A percentile compares a stretch with the other conserved stretches of the same genome.
Evolutionary conservation across 345 rosid genomes (phyloP).

Genomic region (Salix udensis): DNA sequence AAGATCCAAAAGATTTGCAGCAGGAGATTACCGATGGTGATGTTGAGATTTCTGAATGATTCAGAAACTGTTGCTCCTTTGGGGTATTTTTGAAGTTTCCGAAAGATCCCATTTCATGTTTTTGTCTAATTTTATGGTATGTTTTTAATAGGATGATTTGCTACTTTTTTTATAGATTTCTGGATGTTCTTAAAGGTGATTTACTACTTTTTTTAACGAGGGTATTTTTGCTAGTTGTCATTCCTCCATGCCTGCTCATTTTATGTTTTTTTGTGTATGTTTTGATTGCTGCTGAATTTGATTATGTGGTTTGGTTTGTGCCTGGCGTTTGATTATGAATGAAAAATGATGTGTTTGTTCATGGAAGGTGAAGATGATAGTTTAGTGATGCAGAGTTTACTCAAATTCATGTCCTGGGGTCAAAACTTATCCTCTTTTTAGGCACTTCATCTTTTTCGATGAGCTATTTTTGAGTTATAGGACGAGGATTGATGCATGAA

Average conservation of each 20-base stretch:
- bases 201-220: neutral
- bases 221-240: neutral
- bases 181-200: no score
- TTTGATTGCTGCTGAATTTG: neutral
- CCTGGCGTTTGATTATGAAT: neutral
- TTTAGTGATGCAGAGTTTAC: neutral
- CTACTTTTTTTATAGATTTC: neutral
- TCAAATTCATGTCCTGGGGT: neutral
- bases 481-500: neutral
- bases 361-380: neutral
- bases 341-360: neutral
- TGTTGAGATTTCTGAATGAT: slow-evolving; percentile 15
- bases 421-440: neutral
- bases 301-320: neutral
- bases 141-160: neutral
- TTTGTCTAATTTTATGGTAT: neutral
- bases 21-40: slow-evolving; percentile 21
- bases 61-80: neutral
- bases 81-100: neutral
- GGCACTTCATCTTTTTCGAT: neutral
- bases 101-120: neutral
- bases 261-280: neutral
- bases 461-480: neutral
- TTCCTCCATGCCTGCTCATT: no score
- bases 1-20: slow-evolving; percentile 24